These are phyloP conservation scores for Juglanconis oblonga DNA, from an alignment of 2,329 filamentous ascomycete species.

Conservation along the genomic window DNA sequence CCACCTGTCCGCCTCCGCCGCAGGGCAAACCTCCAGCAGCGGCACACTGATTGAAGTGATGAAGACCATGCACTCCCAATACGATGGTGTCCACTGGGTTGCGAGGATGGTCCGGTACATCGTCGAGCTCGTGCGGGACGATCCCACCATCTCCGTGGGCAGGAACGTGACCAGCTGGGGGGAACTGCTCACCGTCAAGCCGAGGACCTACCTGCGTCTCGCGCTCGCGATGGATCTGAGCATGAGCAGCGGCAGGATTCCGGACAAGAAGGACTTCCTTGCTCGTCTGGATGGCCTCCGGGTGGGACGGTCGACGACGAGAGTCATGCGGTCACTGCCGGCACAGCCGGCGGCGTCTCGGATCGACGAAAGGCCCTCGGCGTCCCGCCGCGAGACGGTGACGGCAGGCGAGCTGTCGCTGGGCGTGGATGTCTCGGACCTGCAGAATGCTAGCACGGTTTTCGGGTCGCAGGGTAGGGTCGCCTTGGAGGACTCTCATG, in stretches of 20 bases:
- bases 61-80: slow-evolving; percentile 42
- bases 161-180: slow-evolving; percentile 36
- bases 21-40: slow-evolving; percentile 26
- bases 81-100: slow-evolving; percentile 41
- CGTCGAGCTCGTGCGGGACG: slow-evolving; percentile 35
- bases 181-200: slow-evolving; percentile 38
- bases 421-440: background rate
- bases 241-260: slow-evolving; percentile 40
- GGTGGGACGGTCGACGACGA: background rate
- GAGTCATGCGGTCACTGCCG: background rate
- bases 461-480: background rate
- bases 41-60: slow-evolving; percentile 43
- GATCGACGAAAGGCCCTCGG: background rate
- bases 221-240: slow-evolving; percentile 43
- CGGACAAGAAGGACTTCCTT: slow-evolving; percentile 40
- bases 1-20: slow-evolving; percentile 27
- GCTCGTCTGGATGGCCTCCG: slow-evolving; percentile 27
- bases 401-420: background rate
- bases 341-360: background rate
- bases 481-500: background rate
- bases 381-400: background rate
- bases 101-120: background rate
- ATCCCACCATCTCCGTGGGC: background rate
- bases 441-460: background rate
- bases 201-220: slow-evolving; percentile 38